These are phyloP conservation scores for Fusarium sp. DNA, from an alignment of 2,329 filamentous ascomycete species.

Conservation along the genomic window DNA sequence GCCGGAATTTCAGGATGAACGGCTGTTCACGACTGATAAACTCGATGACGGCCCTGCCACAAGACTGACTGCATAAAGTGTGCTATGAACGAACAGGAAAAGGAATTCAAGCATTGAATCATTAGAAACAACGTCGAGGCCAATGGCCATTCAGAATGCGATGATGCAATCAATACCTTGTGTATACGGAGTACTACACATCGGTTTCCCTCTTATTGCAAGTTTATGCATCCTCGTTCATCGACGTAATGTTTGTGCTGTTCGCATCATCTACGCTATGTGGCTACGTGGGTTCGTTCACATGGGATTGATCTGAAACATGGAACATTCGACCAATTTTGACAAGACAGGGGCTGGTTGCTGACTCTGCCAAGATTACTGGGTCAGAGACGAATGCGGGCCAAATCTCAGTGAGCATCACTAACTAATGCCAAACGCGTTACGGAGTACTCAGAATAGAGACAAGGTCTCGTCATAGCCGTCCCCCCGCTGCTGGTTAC, in stretches of 20 bases:
- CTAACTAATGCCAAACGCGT: slow-evolving; percentile 15
- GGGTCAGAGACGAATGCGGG: slow-evolving; percentile 15
- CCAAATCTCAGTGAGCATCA: not conserved
- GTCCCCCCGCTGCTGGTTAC: not conserved
- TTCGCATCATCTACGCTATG: not conserved
- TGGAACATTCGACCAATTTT: slow-evolving; percentile 21
- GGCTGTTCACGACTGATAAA: not conserved
- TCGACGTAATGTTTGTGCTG: not conserved
- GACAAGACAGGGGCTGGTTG: slow-evolving; percentile 3
- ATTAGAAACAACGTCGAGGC: not conserved
- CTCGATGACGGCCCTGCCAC: not conserved
- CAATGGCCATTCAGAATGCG: not conserved
- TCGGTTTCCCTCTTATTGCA: not conserved
- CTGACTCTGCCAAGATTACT: slow-evolving; percentile 5
- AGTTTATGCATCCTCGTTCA: not conserved
- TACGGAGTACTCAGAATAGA: not conserved
- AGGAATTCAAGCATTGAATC: not conserved
- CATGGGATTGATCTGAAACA: slow-evolving; percentile 30
- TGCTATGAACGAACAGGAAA: not conserved
- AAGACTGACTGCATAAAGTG: not conserved
- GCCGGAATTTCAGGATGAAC: not conserved
- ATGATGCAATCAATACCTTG: not conserved
- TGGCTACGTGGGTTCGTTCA: not conserved
- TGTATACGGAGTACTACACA: not conserved
- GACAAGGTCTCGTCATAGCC: slow-evolving; percentile 12